Percentiles rank a stretch among this genome's conserved stretches.
Evolutionary conservation across 2,329 filamentous ascomycete species (phyloP).

Genomic region (Aspergillus candidus): DNA sequence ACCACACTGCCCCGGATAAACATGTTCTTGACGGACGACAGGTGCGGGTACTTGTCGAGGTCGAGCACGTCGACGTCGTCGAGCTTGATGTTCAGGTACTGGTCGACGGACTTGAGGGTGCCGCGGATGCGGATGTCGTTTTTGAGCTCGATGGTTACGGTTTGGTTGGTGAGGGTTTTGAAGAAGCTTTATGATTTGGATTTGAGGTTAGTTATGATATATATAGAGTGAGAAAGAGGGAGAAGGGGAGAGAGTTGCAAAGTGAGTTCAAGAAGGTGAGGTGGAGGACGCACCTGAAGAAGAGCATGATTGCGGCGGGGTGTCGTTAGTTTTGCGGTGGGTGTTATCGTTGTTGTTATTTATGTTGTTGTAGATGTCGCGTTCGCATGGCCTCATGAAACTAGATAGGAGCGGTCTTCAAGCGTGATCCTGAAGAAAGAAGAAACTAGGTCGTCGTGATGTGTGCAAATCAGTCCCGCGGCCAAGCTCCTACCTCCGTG

Average conservation of each 20-base stretch:
- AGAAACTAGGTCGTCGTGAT: background rate
- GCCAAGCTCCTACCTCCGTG: too few relatives aligned
- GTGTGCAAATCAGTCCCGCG: too few relatives aligned
- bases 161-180: constrained; percentile 95
- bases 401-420: too few relatives aligned
- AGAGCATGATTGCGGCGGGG: constrained; percentile 40
- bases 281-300: constrained; percentile 43
- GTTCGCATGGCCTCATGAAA: constrained; percentile 9
- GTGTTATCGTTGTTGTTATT: background rate
- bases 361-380: background rate
- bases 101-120: constrained; percentile 92
- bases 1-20: constrained; percentile 93
- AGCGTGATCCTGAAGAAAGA: too few relatives aligned
- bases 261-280: background rate
- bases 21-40: constrained; percentile 88
- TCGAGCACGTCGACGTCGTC: constrained; percentile 92
- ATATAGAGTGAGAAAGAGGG: too few relatives aligned
- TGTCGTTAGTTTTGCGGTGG: constrained; percentile 2
- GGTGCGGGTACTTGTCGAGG: constrained; percentile 88
- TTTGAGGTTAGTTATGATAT: too few relatives aligned
- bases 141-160: constrained; percentile 98
- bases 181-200: constrained; percentile 63
- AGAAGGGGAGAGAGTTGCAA: too few relatives aligned
- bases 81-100: constrained; percentile 98
- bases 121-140: constrained; percentile 98